Evolutionary conservation across 129 eudicot genomes (phyloP).

Genomic region (Rutidosis leptorrhynchoides): DNA sequence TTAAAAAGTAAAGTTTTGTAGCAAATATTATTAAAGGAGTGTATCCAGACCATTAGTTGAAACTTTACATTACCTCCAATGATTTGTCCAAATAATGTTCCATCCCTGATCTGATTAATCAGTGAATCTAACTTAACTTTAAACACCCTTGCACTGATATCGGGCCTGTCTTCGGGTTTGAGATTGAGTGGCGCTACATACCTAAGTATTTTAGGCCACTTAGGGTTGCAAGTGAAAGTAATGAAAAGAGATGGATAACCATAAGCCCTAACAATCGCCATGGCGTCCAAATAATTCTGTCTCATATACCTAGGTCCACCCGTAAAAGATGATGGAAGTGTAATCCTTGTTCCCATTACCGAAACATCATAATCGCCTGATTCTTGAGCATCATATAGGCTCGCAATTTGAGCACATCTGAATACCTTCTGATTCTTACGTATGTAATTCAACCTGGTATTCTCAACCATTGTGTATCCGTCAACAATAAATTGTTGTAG

Average conservation of each 20-base stretch:
- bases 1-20: too few species aligned
- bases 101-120: background rate
- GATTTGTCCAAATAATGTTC: background rate
- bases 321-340: background rate
- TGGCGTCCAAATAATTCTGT: background rate
- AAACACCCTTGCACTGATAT: background rate
- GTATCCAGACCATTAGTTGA: too few species aligned
- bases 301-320: background rate
- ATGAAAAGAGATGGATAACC: background rate
- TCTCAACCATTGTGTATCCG: background rate
- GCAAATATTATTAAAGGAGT: too few species aligned
- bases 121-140: constrained; percentile 9
- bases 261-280: background rate
- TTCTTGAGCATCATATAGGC: background rate
- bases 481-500: background rate
- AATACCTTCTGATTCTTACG: background rate
- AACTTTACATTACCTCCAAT: too few species aligned
- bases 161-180: background rate
- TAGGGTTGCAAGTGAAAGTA: background rate
- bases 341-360: background rate
- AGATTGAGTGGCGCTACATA: background rate
- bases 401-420: background rate
- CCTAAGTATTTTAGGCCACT: background rate
- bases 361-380: background rate
- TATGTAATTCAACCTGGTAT: background rate